Base-by-base conservation (phyloP, 148 eudicot genomes). In the Silene latifolia region DNA sequence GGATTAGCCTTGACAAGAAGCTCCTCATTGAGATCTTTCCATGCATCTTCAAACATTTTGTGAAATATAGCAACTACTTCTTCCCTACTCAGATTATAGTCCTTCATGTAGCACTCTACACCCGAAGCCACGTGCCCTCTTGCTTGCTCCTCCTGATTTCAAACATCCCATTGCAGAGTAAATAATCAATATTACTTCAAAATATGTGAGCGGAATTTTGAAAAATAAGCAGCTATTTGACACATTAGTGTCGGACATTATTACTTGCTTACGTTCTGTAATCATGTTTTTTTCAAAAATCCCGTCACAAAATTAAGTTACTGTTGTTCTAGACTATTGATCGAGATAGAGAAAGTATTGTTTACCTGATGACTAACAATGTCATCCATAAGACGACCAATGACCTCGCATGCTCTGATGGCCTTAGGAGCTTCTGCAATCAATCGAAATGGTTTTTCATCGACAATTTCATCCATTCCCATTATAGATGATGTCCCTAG, bases 21-120 rank as follows among this genome's bases (percentile, higher is more conserved):
- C 17, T 69, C 83, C 53, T 77, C 80, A 70, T 83, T 83, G 10
- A 83, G 39, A 12, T 79, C 83, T 61, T 80, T 83, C 83, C 86
- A 83, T 20, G 81, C 79, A 74, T 83, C 83, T 74, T 64, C 73
- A 8, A 80, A 35, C 83, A 63, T 80, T 56, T 61, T 67, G 21
- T 76, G 68, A 18, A 80, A 72, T 29, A 66, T 66, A 4, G 47
- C 23, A 6, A 83, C 74, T 7, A 76, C 83, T 75, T 80, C 77
- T 63, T 67, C 80, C 60, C 77, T 80, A 19, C 53, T 72, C 24
- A 24, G 65, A 29, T 72, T 74, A 58, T 76, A 23, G 48, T 83
- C 81, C 24, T 83, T 74, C 81, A 83, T 83, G 70, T 80, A 83
- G 62, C 86, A 80, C 27, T 80, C 83, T 21, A 83, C 74, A 3